Base-by-base conservation (phyloP, 2,329 filamentous ascomycete species). In the Elsinoe necatrix region DNA sequence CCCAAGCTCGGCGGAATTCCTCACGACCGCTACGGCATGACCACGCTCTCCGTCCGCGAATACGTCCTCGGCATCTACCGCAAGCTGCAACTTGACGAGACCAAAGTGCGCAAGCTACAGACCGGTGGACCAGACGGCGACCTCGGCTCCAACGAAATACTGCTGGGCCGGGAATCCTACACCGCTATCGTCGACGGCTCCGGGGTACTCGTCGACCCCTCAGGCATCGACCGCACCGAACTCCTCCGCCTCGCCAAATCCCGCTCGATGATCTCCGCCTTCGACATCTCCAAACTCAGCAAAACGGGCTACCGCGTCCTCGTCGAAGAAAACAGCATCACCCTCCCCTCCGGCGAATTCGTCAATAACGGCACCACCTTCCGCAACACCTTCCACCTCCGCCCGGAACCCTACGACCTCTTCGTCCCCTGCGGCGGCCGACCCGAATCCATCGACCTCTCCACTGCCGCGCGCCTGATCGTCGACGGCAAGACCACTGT, bases 401-500 rank as follows among this genome's bases (percentile, higher is more conserved):
- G 92, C 48, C 81, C 61, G 8, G 69, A 87, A 56, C 73, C 84
- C 51, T 92, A 89, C 56, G 93, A 98, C 68, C 80, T 84, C 55
- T 97, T 98, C 68, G 93, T 98, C 20, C 93, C 93, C 27, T 98
- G 93, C 65, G 93, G 93, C 75, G 93, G 93, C 57, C 88, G 93
- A 21, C 93, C 93, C 1, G 93, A 97, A 73, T 96, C 92, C 1
- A 95, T 98, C 63, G 92, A 98, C 69, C 82, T 97, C 58, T 86
- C 88, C 57, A 89, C 86, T 6, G 92, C 91, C 60, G 85, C 81
- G 73, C 89, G 87, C 70, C 81, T 98, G 61, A 97, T 98, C 72
- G 83, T 86, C 68, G 84, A 95, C 61, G 90, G 91, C 74, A 96
- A 95, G 76, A 80, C 81, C 20, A 82, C 80, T 9, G 86, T 98